Percentiles rank a stretch among this genome's conserved stretches.
Conservation (phyloP, 2,329 filamentous ascomycete species). For the Pochonia chlamydosporia region DNA sequence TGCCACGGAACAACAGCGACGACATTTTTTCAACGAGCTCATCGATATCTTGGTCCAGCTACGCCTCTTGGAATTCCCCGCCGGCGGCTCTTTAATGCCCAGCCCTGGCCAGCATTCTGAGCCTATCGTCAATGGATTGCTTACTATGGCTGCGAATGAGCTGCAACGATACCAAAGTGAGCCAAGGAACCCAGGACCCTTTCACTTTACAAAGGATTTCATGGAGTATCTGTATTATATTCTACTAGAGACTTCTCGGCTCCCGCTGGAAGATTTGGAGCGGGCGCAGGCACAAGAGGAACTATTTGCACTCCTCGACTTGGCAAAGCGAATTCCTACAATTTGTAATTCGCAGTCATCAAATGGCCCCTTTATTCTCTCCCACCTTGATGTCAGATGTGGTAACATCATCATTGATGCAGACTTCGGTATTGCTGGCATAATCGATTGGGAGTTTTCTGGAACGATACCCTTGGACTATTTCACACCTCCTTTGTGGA, state of each 20-base stretch:
- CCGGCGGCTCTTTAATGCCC: slow-evolving; percentile 17
- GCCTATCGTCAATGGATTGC: slow-evolving; percentile 13
- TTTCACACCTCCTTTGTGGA: slow-evolving; percentile 14
- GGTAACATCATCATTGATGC: slow-evolving; percentile 19
- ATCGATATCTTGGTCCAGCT: slow-evolving; percentile 19
- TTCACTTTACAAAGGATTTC: slow-evolving; percentile 3
- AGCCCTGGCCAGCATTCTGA: slow-evolving; percentile 7
- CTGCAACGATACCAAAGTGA: slow-evolving; percentile 3
- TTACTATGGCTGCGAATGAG: slow-evolving; percentile 10
- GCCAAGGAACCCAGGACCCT: not conserved
- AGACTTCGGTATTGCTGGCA: slow-evolving; percentile 13
- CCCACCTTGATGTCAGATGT: slow-evolving; percentile 11
- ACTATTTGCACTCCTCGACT: slow-evolving; percentile 9
- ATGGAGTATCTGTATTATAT: slow-evolving; percentile 7
- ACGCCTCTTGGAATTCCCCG: slow-evolving; percentile 15
- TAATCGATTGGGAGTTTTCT: slow-evolving; percentile 21
- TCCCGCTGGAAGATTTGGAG: slow-evolving; percentile 6
- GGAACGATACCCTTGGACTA: slow-evolving; percentile 10
- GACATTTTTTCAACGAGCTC: slow-evolving; percentile 15
- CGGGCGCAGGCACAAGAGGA: slow-evolving; percentile 9
- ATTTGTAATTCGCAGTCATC: not conserved
- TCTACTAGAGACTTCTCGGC: slow-evolving; percentile 8
- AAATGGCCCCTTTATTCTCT: slow-evolving; percentile 10
- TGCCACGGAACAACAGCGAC: slow-evolving; percentile 6
- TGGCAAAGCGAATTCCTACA: slow-evolving; percentile 3